These are phyloP conservation scores for Cydonia oblonga DNA, from an alignment of 331 rosid genomes.

Conservation along the genomic window DNA sequence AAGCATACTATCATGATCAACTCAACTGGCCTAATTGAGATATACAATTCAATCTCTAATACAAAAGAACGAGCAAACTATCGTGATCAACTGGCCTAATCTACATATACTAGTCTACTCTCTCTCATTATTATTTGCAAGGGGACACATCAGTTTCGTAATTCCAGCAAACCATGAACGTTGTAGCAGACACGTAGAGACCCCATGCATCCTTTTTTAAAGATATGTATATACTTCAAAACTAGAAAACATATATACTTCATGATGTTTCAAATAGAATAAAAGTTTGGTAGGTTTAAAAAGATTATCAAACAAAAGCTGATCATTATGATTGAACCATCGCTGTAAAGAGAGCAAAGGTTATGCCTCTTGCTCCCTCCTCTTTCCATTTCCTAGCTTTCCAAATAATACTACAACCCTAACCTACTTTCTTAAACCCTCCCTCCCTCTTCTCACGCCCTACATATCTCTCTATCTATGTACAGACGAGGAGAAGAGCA, in stretches of 20 bases:
- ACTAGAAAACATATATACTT: background rate
- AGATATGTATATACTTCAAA: background rate
- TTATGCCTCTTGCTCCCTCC: conserved; percentile 15
- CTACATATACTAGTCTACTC: background rate
- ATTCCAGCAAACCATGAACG: background rate
- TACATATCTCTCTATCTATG: background rate
- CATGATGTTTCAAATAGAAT: conserved; percentile 9
- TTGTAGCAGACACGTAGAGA: conserved; percentile 2
- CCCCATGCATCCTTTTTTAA: background rate
- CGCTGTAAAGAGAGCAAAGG: conserved; percentile 26
- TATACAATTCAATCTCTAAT: background rate
- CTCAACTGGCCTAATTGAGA: background rate
- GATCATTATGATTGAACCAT: conserved; percentile 13
- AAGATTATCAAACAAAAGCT: conserved; percentile 12
- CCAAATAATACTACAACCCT: conserved; percentile 34
- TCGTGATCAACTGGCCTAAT: too few relatives aligned
- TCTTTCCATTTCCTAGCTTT: conserved; percentile 30
- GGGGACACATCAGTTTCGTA: background rate
- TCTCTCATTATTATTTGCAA: background rate
- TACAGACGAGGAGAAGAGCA: conserved; percentile 13
- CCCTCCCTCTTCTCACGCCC: background rate
- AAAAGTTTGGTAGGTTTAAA: conserved; percentile 9
- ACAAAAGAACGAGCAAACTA: too few relatives aligned
- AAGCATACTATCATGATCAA: background rate
- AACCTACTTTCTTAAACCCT: conserved; percentile 24